A percentile compares a stretch with the other conserved stretches of the same genome.
Evolutionary conservation across 768 basidiomycete species (phyloP).

Genomic region (Daedaleopsis sinensis): DNA sequence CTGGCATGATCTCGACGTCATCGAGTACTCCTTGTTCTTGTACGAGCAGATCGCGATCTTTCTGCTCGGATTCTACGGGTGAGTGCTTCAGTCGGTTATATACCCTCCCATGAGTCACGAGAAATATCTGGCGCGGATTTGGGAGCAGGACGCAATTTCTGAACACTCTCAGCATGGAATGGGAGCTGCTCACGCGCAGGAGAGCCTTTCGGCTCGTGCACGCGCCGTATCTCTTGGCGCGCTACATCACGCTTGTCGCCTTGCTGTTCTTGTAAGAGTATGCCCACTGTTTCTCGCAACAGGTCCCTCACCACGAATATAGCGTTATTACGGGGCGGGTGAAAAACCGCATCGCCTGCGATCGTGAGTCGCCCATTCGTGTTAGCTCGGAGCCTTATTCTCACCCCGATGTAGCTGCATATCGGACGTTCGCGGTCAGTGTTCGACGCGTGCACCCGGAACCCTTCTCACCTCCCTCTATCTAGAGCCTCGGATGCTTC

Average conservation of each 20-base stretch:
- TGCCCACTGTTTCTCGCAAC: too few species aligned
- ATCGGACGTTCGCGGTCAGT: constrained; percentile 7
- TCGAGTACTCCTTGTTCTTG: constrained; percentile 6
- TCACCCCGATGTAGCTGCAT: not conserved
- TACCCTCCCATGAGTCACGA: not conserved
- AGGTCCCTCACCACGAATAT: not conserved
- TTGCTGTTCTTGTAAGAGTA: constrained; percentile 12
- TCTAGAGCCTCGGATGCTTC: constrained; percentile 5
- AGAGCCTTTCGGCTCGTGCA: constrained; percentile 8
- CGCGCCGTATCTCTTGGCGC: constrained; percentile 13
- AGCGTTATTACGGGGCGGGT: constrained; percentile 1
- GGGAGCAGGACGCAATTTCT: constrained; percentile 7
- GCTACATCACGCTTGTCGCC: constrained; percentile 8
- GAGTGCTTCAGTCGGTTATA: not conserved
- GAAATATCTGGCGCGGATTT: not conserved
- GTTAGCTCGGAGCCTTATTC: not conserved
- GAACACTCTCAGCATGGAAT: constrained; percentile 9
- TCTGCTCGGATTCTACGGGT: constrained; percentile 23
- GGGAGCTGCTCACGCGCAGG: constrained; percentile 8
- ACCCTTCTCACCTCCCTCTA: not conserved
- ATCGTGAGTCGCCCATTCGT: not conserved
- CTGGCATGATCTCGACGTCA: constrained; percentile 12
- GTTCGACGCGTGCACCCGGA: too few species aligned
- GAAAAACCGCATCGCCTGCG: not conserved
- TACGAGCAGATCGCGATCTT: constrained; percentile 15